Evolutionary conservation across 73 alveolate genomes (phyloP).

Genomic region (Vitrella brassicaformis): DNA sequence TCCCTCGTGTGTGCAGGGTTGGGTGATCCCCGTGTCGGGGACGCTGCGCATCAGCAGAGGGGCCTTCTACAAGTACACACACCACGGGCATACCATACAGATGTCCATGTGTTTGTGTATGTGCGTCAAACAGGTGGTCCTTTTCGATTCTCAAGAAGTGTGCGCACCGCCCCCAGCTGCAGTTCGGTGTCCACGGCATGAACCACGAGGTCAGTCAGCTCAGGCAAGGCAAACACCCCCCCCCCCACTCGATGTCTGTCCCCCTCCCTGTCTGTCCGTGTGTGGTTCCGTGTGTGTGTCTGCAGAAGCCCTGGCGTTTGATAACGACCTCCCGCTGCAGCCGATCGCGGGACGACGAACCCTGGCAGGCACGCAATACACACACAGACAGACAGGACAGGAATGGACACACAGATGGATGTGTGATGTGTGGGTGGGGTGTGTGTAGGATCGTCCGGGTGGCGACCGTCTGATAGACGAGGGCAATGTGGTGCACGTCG

Average conservation of each 20-base stretch:
- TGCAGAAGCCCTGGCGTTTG: background rate
- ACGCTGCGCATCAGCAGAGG: background rate
- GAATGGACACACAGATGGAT: too few species aligned
- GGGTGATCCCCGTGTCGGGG: background rate
- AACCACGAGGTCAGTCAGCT: background rate
- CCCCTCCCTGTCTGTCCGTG: background rate
- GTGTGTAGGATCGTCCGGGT: background rate
- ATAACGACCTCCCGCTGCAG: background rate
- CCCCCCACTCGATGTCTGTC: background rate
- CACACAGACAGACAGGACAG: too few species aligned
- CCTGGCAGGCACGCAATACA: background rate
- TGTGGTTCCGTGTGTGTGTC: background rate
- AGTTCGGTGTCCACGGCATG: background rate
- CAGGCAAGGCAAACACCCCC: too few species aligned
- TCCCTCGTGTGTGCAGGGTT: background rate
- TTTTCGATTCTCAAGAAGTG: background rate
- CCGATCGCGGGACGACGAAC: background rate
- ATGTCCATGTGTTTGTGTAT: background rate
- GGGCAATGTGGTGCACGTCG: background rate
- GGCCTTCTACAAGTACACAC: background rate
- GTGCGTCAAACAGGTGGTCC: background rate
- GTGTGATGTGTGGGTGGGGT: background rate
- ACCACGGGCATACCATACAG: too few species aligned
- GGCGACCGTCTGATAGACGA: background rate
- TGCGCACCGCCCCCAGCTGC: background rate